These are phyloP conservation scores for Meyerozyma athensensis DNA, from an alignment of 1,139 yeast species.

Conservation along the genomic window DNA sequence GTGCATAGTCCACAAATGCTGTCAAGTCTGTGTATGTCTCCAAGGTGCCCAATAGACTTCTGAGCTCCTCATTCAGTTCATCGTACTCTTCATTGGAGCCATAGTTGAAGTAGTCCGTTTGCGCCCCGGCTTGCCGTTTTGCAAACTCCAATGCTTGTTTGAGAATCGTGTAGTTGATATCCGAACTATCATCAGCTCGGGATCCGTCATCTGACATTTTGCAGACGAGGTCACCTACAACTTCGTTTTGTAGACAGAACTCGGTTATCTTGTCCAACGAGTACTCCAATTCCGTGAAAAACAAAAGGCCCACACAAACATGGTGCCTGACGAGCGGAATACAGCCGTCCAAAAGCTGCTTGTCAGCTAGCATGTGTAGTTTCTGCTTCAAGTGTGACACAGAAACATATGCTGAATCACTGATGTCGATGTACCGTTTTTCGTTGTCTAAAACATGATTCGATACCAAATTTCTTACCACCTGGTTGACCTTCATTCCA, in stretches of 20 bases:
- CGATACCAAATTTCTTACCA: neutral
- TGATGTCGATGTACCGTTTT: constrained; percentile 33
- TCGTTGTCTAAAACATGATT: constrained; percentile 7
- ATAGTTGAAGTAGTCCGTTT: constrained; percentile 27
- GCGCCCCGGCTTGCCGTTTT: constrained; percentile 5
- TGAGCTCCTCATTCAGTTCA: constrained; percentile 5
- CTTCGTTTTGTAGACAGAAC: constrained; percentile 22
- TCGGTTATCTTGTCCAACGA: constrained; percentile 44
- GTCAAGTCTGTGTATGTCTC: constrained; percentile 38
- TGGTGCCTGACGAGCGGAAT: constrained; percentile 39
- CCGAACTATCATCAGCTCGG: constrained; percentile 7
- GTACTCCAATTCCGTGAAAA: constrained; percentile 51
- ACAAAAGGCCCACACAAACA: constrained; percentile 44
- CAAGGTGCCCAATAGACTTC: constrained; percentile 12
- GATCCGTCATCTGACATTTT: constrained; percentile 19
- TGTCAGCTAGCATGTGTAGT: constrained; percentile 31
- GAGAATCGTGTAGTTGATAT: constrained; percentile 1
- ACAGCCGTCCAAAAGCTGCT: constrained; percentile 51
- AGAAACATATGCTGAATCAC: constrained; percentile 33
- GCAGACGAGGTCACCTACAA: constrained; percentile 31
- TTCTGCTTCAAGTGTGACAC: constrained; percentile 29
- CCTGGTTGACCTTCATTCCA: constrained; percentile 1
- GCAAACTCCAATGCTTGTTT: constrained; percentile 1
- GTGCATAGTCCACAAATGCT: constrained; percentile 42
- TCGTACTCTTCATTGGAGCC: constrained; percentile 16